Conservation (phyloP, 2,329 filamentous ascomycete species). For the Fusarium coicis region DNA sequence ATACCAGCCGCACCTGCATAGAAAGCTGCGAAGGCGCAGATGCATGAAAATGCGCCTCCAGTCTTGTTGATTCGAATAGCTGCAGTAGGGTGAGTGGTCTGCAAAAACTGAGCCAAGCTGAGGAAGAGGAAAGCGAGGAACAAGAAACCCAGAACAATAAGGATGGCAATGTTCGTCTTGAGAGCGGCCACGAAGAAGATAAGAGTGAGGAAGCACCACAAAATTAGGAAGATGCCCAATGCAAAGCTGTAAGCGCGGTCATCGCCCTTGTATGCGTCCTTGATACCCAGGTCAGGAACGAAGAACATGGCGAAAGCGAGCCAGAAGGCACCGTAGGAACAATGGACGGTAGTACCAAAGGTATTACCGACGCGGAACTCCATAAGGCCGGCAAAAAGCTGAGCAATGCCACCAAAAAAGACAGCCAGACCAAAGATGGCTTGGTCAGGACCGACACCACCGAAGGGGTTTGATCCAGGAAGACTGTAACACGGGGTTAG, state of each 20-base stretch:
- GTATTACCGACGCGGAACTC: slow-evolving; percentile 67
- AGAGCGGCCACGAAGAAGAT: slow-evolving; percentile 66
- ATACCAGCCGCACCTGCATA: slow-evolving; percentile 55
- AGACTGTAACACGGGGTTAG: slow-evolving; percentile 40
- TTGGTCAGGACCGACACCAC: slow-evolving; percentile 49
- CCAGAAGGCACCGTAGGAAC: slow-evolving; percentile 72
- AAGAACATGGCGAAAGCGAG: slow-evolving; percentile 68
- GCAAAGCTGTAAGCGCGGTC: slow-evolving; percentile 58
- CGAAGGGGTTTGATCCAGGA: slow-evolving; percentile 48
- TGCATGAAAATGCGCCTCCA: slow-evolving; percentile 52
- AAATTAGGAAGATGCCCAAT: slow-evolving; percentile 67
- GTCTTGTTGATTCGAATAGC: slow-evolving; percentile 58
- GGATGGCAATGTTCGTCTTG: slow-evolving; percentile 67
- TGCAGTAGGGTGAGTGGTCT: slow-evolving; percentile 48
- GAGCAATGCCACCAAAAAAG: slow-evolving; percentile 73
- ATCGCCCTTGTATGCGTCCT: slow-evolving; percentile 54
- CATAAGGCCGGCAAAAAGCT: slow-evolving; percentile 73
- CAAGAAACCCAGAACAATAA: slow-evolving; percentile 67
- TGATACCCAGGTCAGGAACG: slow-evolving; percentile 62
- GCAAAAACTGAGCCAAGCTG: slow-evolving; percentile 65
- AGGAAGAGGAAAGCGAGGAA: slow-evolving; percentile 69
- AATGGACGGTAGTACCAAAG: slow-evolving; percentile 70
- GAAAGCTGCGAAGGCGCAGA: slow-evolving; percentile 52
- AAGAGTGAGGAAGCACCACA: slow-evolving; percentile 69
- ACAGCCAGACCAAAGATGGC: slow-evolving; percentile 51